Percentiles rank a stretch among this genome's conserved stretches.
phyloP scores from a whole-genome alignment of 78 protist genomes.

The Dictyostelium intermedium region DNA sequence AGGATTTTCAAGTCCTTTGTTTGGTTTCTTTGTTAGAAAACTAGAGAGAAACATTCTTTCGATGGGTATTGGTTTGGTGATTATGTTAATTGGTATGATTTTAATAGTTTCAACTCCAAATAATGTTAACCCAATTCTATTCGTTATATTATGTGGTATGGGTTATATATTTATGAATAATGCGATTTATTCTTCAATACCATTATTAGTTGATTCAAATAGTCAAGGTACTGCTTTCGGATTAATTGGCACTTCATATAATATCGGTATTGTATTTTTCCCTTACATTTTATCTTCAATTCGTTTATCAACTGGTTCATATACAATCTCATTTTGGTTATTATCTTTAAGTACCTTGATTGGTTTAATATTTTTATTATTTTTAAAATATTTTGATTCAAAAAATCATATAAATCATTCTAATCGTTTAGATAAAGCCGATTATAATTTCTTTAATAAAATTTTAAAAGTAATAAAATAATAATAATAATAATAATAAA shows the following conservation, averaged over 20 bases:
- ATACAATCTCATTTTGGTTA: conserved; percentile 26
- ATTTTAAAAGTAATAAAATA: not conserved
- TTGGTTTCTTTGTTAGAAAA: not conserved
- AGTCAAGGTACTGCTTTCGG: conserved; percentile 43
- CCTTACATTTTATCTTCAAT: conserved; percentile 1
- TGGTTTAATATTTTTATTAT: not conserved
- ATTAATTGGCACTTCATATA: conserved; percentile 33
- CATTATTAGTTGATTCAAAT: not conserved
- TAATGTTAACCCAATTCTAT: not conserved
- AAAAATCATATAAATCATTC: not conserved
- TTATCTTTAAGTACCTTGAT: conserved; percentile 4
- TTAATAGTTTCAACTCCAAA: not conserved
- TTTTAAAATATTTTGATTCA: conserved; percentile 26
- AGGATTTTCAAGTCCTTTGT: not conserved
- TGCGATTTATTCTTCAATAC: not conserved
- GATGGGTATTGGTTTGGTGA: not conserved
- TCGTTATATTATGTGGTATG: not conserved
- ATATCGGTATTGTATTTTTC: conserved; percentile 44
- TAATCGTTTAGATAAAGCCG: not conserved
- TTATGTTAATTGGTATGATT: conserved; percentile 26
- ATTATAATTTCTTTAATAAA: not conserved
- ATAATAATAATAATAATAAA: no score
- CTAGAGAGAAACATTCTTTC: conserved; percentile 5
- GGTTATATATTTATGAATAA: conserved; percentile 33
- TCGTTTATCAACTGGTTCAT: conserved; percentile 4